phyloP scores from a whole-genome alignment of 306 rosid species.

The Cucurbita argyrosperma region DNA sequence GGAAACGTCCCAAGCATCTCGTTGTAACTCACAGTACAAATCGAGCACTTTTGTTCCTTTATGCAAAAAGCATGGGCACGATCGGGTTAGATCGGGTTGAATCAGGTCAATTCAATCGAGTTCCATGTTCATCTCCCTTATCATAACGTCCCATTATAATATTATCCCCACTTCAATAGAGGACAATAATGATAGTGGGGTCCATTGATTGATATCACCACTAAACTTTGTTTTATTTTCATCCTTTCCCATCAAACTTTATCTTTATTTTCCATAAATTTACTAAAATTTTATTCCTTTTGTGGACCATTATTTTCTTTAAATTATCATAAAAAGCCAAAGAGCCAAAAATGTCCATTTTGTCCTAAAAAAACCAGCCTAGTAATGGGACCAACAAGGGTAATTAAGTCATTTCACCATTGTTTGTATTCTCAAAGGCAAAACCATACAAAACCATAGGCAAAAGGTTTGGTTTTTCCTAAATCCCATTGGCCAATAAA shows the following conservation, averaged over 20 bases:
- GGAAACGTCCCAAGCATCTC: background rate
- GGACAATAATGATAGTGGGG: background rate
- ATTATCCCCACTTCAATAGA: background rate
- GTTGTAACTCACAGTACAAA: background rate
- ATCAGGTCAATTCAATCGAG: background rate
- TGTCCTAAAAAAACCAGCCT: background rate
- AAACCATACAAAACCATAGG: conserved; percentile 3
- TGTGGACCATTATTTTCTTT: background rate
- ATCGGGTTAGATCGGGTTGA: background rate
- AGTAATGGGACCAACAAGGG: background rate
- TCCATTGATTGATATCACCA: background rate
- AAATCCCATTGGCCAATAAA: background rate
- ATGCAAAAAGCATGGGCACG: background rate
- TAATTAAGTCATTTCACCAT: background rate
- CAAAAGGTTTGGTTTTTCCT: background rate
- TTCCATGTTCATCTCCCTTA: background rate
- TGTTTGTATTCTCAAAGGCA: background rate
- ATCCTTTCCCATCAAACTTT: background rate
- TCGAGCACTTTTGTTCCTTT: background rate
- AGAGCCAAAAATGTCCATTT: background rate
- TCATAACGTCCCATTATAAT: background rate
- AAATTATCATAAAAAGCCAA: too few species aligned
- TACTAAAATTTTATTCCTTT: background rate
- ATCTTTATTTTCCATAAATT: background rate
- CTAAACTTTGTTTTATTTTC: background rate